Evolutionary conservation across 2,329 filamentous ascomycete genomes (phyloP), one percentile per base, ranked within the genome.

Genomic region (Incumbomyces delicatus): DNA sequence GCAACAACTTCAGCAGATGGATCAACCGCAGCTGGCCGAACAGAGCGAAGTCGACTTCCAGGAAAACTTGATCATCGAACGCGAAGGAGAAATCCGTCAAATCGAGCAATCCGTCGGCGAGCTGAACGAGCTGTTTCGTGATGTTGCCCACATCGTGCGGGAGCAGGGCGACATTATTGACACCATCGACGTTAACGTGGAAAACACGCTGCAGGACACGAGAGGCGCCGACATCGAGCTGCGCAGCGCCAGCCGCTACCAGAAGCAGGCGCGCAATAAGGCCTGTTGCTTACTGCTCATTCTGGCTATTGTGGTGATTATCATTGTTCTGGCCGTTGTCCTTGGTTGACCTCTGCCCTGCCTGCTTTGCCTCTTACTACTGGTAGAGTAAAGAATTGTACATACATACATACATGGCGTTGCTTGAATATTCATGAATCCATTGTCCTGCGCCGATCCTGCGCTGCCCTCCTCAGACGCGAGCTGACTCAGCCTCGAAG

Each of bases 11-110:
- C 80, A 89, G 57, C 76, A 88, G 53, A 71, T 90, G 58, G 81
- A 92, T 57, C 78, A 89, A 56, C 73, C 85, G 11, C 85, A 87
- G 47, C 75, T 96, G 7, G 92, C 89, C 1, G 78, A 87, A 22
- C 92, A 98, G 64, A 83, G 87, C 57, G 94, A 98, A 61, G 92
- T 98, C 36, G 90, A 98, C 63, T 98, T 95, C 70, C 92, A 98
- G 62, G 92, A 98, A 57, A 82, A 85, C 13, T 73, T 98, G 49
- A 98, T 98, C 61, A 83, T 94, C 51, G 90, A 98, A 73, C 88
- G 94, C 45, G 92, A 98, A 66, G 81, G 87, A 48, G 92, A 98
- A 70, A 98, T 98, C 56, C 83, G 89, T 52, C 94, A 94, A 63
- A 98, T 98, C 59, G 92, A 96, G 69, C 89, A 95, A 66, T 88